Evolutionary conservation across 495 filamentous ascomycete species (phyloP), one percentile per base, ranked within the genome.

Genomic region (Wilcoxina mikolae): DNA sequence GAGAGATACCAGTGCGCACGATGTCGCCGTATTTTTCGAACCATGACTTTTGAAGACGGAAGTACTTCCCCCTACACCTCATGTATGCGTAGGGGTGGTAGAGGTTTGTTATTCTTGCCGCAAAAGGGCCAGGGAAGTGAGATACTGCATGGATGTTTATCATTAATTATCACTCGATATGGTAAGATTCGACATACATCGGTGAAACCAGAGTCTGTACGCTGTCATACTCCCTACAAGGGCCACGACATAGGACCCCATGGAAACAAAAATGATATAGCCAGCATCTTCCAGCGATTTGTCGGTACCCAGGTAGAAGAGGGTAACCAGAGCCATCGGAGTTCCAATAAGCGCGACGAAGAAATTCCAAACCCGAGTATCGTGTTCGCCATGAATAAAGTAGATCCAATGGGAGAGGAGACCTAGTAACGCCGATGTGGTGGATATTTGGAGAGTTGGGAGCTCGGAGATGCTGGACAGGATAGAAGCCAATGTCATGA

Each of bases 191-290:
- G 50, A 27, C 41, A 28, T 53, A 28, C 45, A 26, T 20, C 51
- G 56, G 22, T 58, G 56, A 18, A 58, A 50, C 24, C 29, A 58
- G 20, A 58, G 35, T 17, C 51, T 47, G 28, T 58, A 58, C n/a
- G 18, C 26, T 4, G 51, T 7, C 11, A 58, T 58, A 18, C 56
- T 58, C 27, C 22, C 23, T 28, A 23, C 15, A 3, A 58, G 38
- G 3, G 33, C 46, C 35, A 53, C 23, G 18, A 55, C 33, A 27
- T 24, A 58, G 24, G 46, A 58, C 22, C 44, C 31, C 12, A 25
- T 49, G 9, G 23, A 11, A 15, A 49, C 24, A 15, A 25, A 11
- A 49, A 29, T 12, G 23, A 29, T 29, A 20, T 15, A 1, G 24
- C 12, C 23, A 7, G 46, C 25, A 11, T 49, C 23, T 2, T 15